Percentiles rank a stretch among this genome's conserved stretches.
Conservation (phyloP, 352 stramenopile species). For the Phytophthora lateralis region DNA sequence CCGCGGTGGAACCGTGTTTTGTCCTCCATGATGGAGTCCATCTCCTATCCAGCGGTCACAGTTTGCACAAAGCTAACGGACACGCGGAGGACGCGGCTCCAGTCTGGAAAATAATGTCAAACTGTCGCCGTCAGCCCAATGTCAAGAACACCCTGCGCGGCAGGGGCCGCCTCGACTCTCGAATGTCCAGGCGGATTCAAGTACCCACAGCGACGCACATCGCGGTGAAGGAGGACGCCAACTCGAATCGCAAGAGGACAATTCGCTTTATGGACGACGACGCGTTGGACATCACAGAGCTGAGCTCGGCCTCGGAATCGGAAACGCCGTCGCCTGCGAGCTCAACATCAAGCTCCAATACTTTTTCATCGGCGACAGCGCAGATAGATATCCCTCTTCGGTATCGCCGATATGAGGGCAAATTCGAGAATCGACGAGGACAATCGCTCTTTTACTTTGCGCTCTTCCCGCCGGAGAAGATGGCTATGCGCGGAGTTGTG, state of each 20-base stretch:
- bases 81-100: constrained; percentile 1
- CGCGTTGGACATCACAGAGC: constrained; percentile 11
- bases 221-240: background rate
- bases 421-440: constrained; percentile 42
- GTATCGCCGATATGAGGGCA: constrained; percentile 43
- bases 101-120: constrained; percentile 31
- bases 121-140: constrained; percentile 26
- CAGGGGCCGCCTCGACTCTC: constrained; percentile 8
- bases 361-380: constrained; percentile 1
- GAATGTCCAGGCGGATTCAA: constrained; percentile 20
- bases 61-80: background rate
- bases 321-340: constrained; percentile 2
- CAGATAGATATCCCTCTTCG: constrained; percentile 25
- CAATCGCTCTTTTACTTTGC: constrained; percentile 49
- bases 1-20: background rate
- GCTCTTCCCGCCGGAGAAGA: constrained; percentile 38
- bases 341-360: constrained; percentile 11
- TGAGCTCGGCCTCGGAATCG: constrained; percentile 14
- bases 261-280: constrained; percentile 33
- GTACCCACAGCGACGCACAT: constrained; percentile 3
- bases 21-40: background rate
- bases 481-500: constrained; percentile 46
- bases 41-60: constrained; percentile 6
- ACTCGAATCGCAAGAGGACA: constrained; percentile 18
- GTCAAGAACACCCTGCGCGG: constrained; percentile 15